A percentile compares a stretch with the other conserved stretches of the same genome.
phyloP scores from a whole-genome alignment of 2,329 filamentous ascomycete genomes.

The Ophiocordyceps polyrhachis-furcata region DNA sequence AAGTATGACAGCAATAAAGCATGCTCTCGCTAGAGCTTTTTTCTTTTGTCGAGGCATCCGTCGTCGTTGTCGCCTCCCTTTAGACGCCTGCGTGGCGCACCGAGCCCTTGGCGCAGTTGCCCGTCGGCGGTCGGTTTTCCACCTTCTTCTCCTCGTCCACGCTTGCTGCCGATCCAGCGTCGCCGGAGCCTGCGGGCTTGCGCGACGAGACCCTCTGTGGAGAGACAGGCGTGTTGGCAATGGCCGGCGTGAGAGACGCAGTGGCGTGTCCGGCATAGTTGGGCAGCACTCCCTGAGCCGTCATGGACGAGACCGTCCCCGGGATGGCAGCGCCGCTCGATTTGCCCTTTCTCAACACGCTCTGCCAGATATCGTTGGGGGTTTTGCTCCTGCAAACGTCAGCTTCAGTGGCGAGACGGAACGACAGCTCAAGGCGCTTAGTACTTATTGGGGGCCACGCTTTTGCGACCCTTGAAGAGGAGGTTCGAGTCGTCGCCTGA shows the following conservation, averaged over 20 bases:
- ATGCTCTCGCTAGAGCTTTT: slow-evolving; percentile 11
- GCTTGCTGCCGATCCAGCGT: slow-evolving; percentile 4
- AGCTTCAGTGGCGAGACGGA: slow-evolving; percentile 1
- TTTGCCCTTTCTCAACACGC: slow-evolving; percentile 31
- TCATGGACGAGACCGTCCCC: slow-evolving; percentile 31
- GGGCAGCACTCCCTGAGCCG: slow-evolving; percentile 33
- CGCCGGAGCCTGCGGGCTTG: slow-evolving; percentile 10
- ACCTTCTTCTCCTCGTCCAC: slow-evolving; percentile 16
- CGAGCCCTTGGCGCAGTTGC: slow-evolving; percentile 3
- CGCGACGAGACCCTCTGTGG: slow-evolving; percentile 9
- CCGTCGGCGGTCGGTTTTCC: slow-evolving; percentile 25
- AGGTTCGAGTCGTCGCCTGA: slow-evolving; percentile 16
- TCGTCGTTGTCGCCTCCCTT: neutral
- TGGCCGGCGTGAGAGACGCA: slow-evolving; percentile 26
- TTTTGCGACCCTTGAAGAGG: slow-evolving; percentile 19
- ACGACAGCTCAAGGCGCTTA: slow-evolving; percentile 1
- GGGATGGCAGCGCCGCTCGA: slow-evolving; percentile 26
- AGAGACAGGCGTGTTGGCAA: slow-evolving; percentile 19
- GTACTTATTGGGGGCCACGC: slow-evolving; percentile 12
- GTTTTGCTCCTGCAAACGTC: slow-evolving; percentile 17
- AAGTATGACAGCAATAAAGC: slow-evolving; percentile 14
- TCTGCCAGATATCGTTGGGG: slow-evolving; percentile 27
- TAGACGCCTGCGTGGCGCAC: slow-evolving; percentile 1
- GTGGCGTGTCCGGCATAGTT: slow-evolving; percentile 33
- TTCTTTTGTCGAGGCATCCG: slow-evolving; percentile 1